Evolutionary conservation across 345 rosid species (phyloP).

Genomic region (Balakata baccata): DNA sequence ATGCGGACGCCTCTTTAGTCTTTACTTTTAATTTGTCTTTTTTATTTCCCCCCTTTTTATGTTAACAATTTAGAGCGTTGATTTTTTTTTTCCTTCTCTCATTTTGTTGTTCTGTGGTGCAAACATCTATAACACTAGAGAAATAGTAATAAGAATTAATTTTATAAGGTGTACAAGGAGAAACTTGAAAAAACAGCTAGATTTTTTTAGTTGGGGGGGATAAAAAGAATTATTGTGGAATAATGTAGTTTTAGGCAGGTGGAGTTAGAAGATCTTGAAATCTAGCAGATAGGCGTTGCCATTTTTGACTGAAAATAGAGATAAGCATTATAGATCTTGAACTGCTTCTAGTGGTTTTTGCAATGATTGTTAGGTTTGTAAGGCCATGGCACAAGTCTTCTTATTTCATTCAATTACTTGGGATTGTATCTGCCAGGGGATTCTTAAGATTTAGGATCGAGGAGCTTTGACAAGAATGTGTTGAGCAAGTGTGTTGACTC

Average conservation of each 20-base stretch:
- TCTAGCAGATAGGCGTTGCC: background rate
- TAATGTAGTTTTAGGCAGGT: background rate
- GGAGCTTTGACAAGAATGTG: constrained; percentile 18
- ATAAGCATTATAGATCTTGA: constrained; percentile 26
- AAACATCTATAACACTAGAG: background rate
- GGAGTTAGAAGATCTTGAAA: constrained; percentile 33
- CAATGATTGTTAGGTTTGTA: background rate
- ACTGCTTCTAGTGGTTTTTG: constrained; percentile 2
- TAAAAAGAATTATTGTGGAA: background rate
- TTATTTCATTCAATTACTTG: background rate
- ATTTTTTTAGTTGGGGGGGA: background rate
- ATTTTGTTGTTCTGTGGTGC: background rate
- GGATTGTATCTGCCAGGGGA: background rate
- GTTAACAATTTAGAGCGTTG: background rate
- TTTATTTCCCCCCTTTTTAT: background rate
- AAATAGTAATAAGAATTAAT: background rate
- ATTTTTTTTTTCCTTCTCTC: background rate
- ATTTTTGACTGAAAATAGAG: background rate
- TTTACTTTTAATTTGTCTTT: background rate
- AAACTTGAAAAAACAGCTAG: background rate
- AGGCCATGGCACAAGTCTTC: background rate
- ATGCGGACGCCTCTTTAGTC: background rate
- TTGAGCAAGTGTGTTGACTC: constrained; percentile 18
- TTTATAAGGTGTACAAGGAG: background rate
- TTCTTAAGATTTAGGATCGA: background rate